A percentile compares a stretch with the other conserved stretches of the same genome.
These are phyloP conservation scores for Hypoxylon sp. DNA, from an alignment of 2,329 filamentous ascomycete genomes.

Conservation along the genomic window DNA sequence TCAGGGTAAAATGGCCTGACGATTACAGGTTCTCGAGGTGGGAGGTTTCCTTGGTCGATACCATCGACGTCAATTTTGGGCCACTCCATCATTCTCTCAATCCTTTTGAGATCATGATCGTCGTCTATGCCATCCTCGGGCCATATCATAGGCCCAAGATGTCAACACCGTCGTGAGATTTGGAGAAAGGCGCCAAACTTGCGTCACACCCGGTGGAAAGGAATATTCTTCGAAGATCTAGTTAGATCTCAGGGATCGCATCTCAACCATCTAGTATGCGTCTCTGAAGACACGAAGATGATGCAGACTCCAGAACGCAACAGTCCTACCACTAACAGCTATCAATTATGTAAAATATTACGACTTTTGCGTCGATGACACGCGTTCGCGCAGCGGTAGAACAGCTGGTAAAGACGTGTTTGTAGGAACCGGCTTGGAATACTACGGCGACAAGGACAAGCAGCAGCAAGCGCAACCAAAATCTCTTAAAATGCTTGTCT, in stretches of 20 bases:
- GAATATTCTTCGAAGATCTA: constrained; percentile 12
- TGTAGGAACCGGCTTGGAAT: constrained; percentile 16
- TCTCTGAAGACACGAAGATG: no score
- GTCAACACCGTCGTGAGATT: not conserved
- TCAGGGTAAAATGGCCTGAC: constrained; percentile 5
- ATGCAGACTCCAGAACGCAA: no score
- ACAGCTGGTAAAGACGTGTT: constrained; percentile 6
- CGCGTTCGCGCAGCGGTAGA: constrained; percentile 16
- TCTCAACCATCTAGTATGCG: constrained; percentile 3
- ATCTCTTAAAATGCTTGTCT: constrained; percentile 2
- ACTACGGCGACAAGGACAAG: constrained; percentile 17
- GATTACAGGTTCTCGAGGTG: not conserved
- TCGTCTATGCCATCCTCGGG: not conserved
- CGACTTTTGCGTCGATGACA: not conserved
- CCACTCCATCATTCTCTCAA: not conserved
- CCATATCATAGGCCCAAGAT: constrained; percentile 3
- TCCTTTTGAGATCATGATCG: constrained; percentile 18
- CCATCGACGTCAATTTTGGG: not conserved
- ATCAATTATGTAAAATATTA: constrained; percentile 4
- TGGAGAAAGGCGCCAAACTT: not conserved
- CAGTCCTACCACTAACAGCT: not conserved
- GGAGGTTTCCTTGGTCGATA: not conserved
- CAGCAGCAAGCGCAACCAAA: not conserved
- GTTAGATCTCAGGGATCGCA: constrained; percentile 10
- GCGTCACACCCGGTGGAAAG: constrained; percentile 12